Base-by-base conservation (phyloP, 2,329 filamentous ascomycete genomes). In the Aureobasidium mangrovei region DNA sequence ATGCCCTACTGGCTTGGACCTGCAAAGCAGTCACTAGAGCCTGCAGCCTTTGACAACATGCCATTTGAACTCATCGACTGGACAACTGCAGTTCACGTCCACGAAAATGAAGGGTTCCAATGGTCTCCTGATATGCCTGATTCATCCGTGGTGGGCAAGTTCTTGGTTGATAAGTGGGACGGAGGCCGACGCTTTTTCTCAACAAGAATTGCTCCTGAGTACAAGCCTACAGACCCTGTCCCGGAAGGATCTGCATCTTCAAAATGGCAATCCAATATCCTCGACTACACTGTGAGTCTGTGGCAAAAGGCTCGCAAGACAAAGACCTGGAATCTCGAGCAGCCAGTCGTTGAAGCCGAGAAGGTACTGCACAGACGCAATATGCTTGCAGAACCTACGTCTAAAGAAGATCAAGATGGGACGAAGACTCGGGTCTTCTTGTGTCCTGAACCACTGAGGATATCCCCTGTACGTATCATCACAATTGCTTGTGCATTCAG, bases 1-100 rank as follows among this genome's bases (percentile, higher is more conserved):
- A 78, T 95, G 66, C 85, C 90, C 0, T 98, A 96, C 68, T 95
- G 90, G 73, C 64, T 96, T 10, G 86, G 83, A 0, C 91, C 93
- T 24, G 59, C 43, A 38, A 61, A 12, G 38, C 58, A 10, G 4
- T 56, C 10, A 4, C 4, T 24, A 44, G 64, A 32, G n/a, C 12
- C 33, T 3, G 26, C 7, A 35, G 31, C 28, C 8, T n/a, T 31
- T 10, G 3, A 29, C 3, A 26, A 4, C 10, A 9, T 4, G 40
- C 29, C n/a, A 7, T 36, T 24, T 12, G 24, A 49, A 26, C 10
- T 51, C 44, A 70, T 91, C 31, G 83, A 88, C 60, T 88, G 85
- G 84, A 64, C 70, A 0, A 69, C 76, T n/a, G 62, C 88, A 7
- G 62, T 68, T 0, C 60, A 65, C 36, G 70, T 77, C 3, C 65